These are phyloP conservation scores for Parathielavia hyrcaniae DNA, from an alignment of 495 filamentous ascomycete genomes.

Conservation along the genomic window DNA sequence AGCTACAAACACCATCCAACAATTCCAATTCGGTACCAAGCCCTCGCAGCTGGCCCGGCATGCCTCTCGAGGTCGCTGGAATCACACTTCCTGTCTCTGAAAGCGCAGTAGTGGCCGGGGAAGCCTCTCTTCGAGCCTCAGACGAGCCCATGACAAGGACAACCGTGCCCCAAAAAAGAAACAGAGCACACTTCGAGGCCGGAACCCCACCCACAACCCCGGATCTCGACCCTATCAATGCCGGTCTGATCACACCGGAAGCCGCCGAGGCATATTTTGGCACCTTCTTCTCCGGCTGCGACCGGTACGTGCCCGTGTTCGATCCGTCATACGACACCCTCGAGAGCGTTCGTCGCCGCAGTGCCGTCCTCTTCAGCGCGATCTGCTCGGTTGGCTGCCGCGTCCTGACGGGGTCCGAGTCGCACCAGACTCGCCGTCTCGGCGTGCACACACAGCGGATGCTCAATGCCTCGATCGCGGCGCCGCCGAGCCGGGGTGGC, in stretches of 20 bases:
- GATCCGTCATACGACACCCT: not conserved
- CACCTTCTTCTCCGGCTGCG: slow-evolving; percentile 3
- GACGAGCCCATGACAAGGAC: not conserved
- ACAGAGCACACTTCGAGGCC: not conserved
- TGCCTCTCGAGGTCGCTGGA: not conserved
- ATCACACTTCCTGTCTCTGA: not conserved
- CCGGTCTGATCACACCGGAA: not conserved
- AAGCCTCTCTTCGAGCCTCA: not conserved
- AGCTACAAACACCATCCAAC: not conserved
- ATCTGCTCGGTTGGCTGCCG: not conserved
- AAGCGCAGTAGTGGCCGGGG: not conserved
- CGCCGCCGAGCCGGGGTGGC: not conserved
- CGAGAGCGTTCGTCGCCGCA: not conserved
- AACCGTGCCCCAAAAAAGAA: not conserved
- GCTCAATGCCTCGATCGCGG: not conserved
- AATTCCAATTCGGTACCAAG: not conserved
- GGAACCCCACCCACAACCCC: not conserved
- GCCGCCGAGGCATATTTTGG: not conserved
- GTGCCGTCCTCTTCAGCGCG: not conserved
- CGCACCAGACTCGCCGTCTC: not conserved
- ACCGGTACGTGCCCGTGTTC: slow-evolving; percentile 1
- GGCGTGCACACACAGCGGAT: not conserved
- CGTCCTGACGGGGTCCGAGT: not conserved
- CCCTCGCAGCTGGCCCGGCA: not conserved
- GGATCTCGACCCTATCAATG: not conserved